Base-by-base conservation (phyloP, 805 yeast genomes). In the Yarrowia sp. region DNA sequence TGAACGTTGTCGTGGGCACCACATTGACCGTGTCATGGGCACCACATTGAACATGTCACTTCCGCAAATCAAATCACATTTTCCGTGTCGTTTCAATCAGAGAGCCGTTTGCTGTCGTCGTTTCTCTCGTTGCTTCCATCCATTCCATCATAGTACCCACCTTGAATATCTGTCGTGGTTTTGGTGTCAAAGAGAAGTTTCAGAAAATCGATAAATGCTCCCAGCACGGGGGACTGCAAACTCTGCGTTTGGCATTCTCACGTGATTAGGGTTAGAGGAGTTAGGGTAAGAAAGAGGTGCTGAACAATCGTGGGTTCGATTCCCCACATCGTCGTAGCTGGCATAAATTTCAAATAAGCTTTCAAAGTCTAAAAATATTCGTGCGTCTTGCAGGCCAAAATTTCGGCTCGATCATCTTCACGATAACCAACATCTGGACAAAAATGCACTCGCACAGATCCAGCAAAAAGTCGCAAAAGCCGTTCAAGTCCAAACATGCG, bases 401-500 rank as follows among this genome's bases (percentile, higher is more conserved):
- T 16, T 15, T 32, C 40, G 8, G n/a, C 32, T 48, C 52, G 32
- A 26, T 26, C 32, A 26, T 32, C 35, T 32, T 22, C 36, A 32
- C 16, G 46, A 42, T 16, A 8, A n/a, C 46, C 1, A 32, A 11
- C 10, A 38, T 42, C 46, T 5, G 32, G 32, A 12, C 3, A 42
- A 38, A 53, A 53, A 63, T 63, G 67, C 56, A 63, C 16, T 86
- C 92, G 8, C 98, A 95, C 77, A 85, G 98, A 77, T 83, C 94
- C 12, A 87, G 97, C 3, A 94, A 92, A 79, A 88, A 88, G 75
- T 87, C 87, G 59, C 97, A 94, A 75, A 95, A 95, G 80, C 85
- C 93, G 10, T 96, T 92, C 84, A 96, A 95, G 77, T 86, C 97
- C 2, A 90, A 88, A 76, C 99, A 95, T 82, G 86, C 97, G 22